Evolutionary conservation across 257 asterid genomes (phyloP), one percentile per base, ranked within the genome.

Genomic region (Cynanchum wilfordii): DNA sequence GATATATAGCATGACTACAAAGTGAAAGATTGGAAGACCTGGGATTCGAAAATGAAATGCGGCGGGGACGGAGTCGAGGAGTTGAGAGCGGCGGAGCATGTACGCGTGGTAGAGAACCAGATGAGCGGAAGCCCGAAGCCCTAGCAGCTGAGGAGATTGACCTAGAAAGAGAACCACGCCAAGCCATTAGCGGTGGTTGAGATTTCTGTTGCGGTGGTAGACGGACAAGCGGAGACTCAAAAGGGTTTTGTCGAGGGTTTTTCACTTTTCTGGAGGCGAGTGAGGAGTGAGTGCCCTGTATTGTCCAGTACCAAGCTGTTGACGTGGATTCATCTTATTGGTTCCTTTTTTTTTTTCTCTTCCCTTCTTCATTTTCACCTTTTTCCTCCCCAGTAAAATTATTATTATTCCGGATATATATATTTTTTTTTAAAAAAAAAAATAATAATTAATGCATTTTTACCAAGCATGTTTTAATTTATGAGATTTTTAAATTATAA

Each of bases 161-260:
- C 82, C 96, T 83, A 79, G 91, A 84, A 76, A 91, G 20, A 17
- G 97, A 87, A 76, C 96, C 96, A 68, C 92, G 96, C 92, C 90
- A 91, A 83, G 99, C 97, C 99, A 94, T 94, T 80, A 65, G 17
- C 64, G 72, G 47, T 74, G 16, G 74, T 72, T 29, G 30, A 57
- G 82, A 20, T 68, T 38, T 36, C 71, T 36, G 51, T 10, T 55
- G 68, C 62, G 49, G 55, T 44, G 73, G 55, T 44, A 71, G 66
- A 72, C 52, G 64, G 58, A 67, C 25, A 54, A 20, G 1, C 33
- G 42, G 7, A 38, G 65, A 19, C 17, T 7, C 40, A 19, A n/a
- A 20, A 22, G 69, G 79, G 70, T 76, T 69, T 70, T 76, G 71
- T 45, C 16, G 29, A 66, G 66, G 75, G 80, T 54, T 76, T 64